Percentiles rank a stretch among this genome's conserved stretches.
Conservation (phyloP, 1,139 yeast species). For the Hemisphaericaspora subhashii region DNA sequence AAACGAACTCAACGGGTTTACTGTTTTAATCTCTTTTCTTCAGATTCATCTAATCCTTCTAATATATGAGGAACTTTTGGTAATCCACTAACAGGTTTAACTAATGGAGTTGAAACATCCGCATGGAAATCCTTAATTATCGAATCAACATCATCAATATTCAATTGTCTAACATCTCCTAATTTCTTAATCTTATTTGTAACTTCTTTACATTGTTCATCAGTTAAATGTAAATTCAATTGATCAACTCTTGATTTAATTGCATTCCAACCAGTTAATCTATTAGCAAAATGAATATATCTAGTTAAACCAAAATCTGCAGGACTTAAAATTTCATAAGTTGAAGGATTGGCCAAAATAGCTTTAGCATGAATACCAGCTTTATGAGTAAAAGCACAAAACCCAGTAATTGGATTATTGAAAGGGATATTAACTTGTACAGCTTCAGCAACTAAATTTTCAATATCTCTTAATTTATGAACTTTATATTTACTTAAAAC, state of each 20-base stretch:
- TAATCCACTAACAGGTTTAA: constrained; percentile 13
- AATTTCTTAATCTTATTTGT: constrained; percentile 54
- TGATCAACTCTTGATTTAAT: constrained; percentile 50
- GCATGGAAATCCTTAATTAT: constrained; percentile 47
- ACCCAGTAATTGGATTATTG: constrained; percentile 62
- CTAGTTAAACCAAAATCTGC: constrained; percentile 57
- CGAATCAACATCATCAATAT: constrained; percentile 50
- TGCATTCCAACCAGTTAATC: constrained; percentile 59
- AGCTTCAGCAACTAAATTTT: constrained; percentile 57
- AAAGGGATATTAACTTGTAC: constrained; percentile 60
- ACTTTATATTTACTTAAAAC: constrained; percentile 57
- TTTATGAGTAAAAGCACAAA: constrained; percentile 63
- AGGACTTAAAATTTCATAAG: constrained; percentile 59
- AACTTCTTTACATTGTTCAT: constrained; percentile 57
- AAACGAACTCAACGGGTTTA: background rate
- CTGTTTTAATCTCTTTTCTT: constrained; percentile 11
- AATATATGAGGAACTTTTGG: constrained; percentile 14
- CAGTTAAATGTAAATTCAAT: constrained; percentile 49
- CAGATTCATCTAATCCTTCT: constrained; percentile 13
- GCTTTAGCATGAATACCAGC: constrained; percentile 66
- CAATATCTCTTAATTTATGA: constrained; percentile 55
- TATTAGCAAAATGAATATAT: constrained; percentile 58
- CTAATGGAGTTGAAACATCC: constrained; percentile 18
- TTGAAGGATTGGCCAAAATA: constrained; percentile 58
- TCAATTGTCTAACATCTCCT: constrained; percentile 55